Evolutionary conservation across 2,329 filamentous ascomycete species (phyloP).

Genomic region (Mycosphaerella sp.): DNA sequence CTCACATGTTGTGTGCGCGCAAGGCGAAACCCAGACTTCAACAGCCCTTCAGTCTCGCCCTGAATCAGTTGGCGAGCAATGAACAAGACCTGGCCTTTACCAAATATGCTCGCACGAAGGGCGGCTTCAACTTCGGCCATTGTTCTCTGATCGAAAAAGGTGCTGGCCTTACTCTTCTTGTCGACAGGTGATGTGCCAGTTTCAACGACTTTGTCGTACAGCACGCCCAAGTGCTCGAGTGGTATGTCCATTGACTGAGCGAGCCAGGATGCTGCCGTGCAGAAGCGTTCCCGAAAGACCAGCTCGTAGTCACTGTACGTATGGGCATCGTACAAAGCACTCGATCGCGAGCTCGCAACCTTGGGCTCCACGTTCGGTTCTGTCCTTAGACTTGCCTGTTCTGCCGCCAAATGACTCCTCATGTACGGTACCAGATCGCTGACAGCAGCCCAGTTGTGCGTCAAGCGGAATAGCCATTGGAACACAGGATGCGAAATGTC

Average conservation of each 20-base stretch:
- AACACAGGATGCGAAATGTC: constrained; percentile 71
- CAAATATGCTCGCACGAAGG: constrained; percentile 42
- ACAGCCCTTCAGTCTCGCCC: constrained; percentile 57
- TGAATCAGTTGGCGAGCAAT: constrained; percentile 60
- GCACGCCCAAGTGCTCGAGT: constrained; percentile 32
- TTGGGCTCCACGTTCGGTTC: constrained; percentile 31
- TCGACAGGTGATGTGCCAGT: constrained; percentile 30
- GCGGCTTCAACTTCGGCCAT: constrained; percentile 38
- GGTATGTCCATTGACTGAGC: constrained; percentile 53
- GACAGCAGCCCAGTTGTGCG: constrained; percentile 68
- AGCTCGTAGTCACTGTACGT: constrained; percentile 64
- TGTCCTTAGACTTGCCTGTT: constrained; percentile 19
- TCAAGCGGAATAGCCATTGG: constrained; percentile 80
- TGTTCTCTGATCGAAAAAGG: constrained; percentile 11
- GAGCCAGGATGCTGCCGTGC: constrained; percentile 68
- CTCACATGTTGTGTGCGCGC: constrained; percentile 63
- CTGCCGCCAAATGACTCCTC: constrained; percentile 59
- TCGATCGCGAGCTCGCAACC: constrained; percentile 28
- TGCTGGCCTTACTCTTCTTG: constrained; percentile 16
- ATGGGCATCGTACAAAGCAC: constrained; percentile 46
- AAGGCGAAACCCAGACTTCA: constrained; percentile 72
- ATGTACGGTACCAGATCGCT: constrained; percentile 64
- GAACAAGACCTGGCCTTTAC: constrained; percentile 74
- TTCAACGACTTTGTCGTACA: constrained; percentile 36
- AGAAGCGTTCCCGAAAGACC: constrained; percentile 78